These are phyloP conservation scores for Xeromyces bisporus DNA, from an alignment of 495 filamentous ascomycete genomes.

Conservation along the genomic window DNA sequence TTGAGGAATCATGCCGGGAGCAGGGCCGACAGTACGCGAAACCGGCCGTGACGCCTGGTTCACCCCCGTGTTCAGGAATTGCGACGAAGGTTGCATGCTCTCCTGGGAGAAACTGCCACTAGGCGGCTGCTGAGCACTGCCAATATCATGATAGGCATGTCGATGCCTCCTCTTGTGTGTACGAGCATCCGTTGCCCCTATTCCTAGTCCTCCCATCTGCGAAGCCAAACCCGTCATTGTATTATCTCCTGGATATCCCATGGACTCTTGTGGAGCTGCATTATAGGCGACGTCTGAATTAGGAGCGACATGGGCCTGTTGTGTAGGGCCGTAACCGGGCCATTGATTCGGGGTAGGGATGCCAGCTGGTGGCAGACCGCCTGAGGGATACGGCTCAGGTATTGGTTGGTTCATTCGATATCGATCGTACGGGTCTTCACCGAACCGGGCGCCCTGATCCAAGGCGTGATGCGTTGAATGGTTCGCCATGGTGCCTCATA, in stretches of 20 bases:
- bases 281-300: slow-evolving; percentile 17
- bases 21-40: slow-evolving; percentile 22
- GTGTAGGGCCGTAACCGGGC: slow-evolving; percentile 27
- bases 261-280: slow-evolving; percentile 16
- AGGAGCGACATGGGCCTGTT: slow-evolving; percentile 13
- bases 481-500: slow-evolving; percentile 46
- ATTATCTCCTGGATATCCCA: slow-evolving; percentile 19
- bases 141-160: slow-evolving; percentile 82
- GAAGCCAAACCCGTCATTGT: slow-evolving; percentile 46
- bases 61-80: slow-evolving; percentile 44
- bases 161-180: slow-evolving; percentile 81
- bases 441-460: slow-evolving; percentile 34
- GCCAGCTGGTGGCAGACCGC: slow-evolving; percentile 38
- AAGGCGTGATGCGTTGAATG: slow-evolving; percentile 62
- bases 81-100: slow-evolving; percentile 42
- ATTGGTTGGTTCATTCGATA: slow-evolving; percentile 38
- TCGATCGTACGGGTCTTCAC: slow-evolving; percentile 48
- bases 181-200: slow-evolving; percentile 39
- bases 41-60: slow-evolving; percentile 36
- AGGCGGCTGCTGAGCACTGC: slow-evolving; percentile 31
- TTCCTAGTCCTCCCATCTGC: slow-evolving; percentile 73
- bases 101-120: too few relatives aligned
- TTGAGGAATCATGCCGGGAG: slow-evolving; percentile 39
- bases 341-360: slow-evolving; percentile 21
- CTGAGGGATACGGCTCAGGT: slow-evolving; percentile 25